Evolutionary conservation across 805 yeast species (phyloP).

Genomic region (Zygotorulaspora florentina): DNA sequence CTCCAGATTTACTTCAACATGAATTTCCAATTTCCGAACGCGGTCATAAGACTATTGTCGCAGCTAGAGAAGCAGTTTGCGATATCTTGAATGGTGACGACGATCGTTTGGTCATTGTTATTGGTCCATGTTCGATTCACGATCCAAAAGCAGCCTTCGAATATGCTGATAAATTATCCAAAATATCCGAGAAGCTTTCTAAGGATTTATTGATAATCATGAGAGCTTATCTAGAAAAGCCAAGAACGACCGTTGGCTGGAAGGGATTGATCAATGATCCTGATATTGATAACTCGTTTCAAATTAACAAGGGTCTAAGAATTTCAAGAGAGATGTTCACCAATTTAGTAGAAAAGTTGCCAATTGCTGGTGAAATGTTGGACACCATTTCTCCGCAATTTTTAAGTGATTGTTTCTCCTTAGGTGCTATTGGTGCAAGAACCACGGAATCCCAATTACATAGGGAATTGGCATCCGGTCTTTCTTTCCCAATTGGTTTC

Average conservation of each 20-base stretch:
- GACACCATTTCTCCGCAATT: constrained; percentile 97
- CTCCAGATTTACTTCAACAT: constrained; percentile 88
- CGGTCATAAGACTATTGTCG: constrained; percentile 58
- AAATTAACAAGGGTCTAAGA: constrained; percentile 90
- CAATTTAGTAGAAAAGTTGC: constrained; percentile 74
- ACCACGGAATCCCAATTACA: constrained; percentile 97
- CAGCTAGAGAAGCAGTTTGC: constrained; percentile 72
- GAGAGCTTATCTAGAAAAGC: constrained; percentile 98
- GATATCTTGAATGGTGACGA: constrained; percentile 74
- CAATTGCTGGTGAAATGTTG: constrained; percentile 96
- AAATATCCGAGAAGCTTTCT: constrained; percentile 55
- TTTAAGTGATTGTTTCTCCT: constrained; percentile 84
- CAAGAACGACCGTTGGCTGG: constrained; percentile 99
- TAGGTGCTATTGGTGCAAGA: constrained; percentile 99
- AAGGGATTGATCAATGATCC: constrained; percentile 97
- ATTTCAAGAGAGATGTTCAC: constrained; percentile 84
- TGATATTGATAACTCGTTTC: constrained; percentile 86
- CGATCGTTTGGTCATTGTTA: constrained; percentile 82
- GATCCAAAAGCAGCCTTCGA: constrained; percentile 91
- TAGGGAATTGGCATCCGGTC: constrained; percentile 93
- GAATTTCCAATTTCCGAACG: constrained; percentile 66
- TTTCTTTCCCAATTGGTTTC: constrained; percentile 97
- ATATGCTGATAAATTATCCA: constrained; percentile 65
- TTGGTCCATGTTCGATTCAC: constrained; percentile 97
- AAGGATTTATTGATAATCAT: constrained; percentile 81